phyloP scores from a whole-genome alignment of 2,329 filamentous ascomycete species.

The Myriosclerotinia scirpicola region DNA sequence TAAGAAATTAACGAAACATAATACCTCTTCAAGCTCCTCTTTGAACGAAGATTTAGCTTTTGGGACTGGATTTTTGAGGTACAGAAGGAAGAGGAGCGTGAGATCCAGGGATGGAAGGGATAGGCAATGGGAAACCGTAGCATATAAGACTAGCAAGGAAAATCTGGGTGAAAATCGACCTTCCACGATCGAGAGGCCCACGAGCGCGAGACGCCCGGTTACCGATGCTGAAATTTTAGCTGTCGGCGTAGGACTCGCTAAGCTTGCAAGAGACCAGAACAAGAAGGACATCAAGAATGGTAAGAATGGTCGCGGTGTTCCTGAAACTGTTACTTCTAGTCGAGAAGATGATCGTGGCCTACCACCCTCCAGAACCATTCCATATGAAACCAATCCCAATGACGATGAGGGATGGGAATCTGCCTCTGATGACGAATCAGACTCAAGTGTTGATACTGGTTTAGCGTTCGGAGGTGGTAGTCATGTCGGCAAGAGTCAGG shows the following conservation, averaged over 20 bases:
- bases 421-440: constrained; percentile 53
- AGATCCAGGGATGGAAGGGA: constrained; percentile 37
- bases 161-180: constrained; percentile 16
- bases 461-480: constrained; percentile 58
- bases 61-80: constrained; percentile 54
- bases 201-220: constrained; percentile 30
- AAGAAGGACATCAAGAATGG: constrained; percentile 42
- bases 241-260: constrained; percentile 49
- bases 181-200: constrained; percentile 37
- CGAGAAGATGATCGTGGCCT: constrained; percentile 34
- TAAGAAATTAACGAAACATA: constrained; percentile 29
- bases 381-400: constrained; percentile 33
- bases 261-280: constrained; percentile 45
- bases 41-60: constrained; percentile 69
- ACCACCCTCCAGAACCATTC: constrained; percentile 37
- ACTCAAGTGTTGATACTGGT: constrained; percentile 54
- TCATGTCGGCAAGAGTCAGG: constrained; percentile 37
- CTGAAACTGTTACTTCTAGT: constrained; percentile 23
- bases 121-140: constrained; percentile 34
- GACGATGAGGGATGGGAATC: constrained; percentile 61
- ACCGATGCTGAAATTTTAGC: constrained; percentile 50
- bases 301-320: constrained; percentile 26
- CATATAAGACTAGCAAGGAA: constrained; percentile 28
- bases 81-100: constrained; percentile 34
- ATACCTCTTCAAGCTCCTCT: constrained; percentile 66